phyloP scores from a whole-genome alignment of 1,284 basidiomycete species.

The Ustilago sp. region DNA sequence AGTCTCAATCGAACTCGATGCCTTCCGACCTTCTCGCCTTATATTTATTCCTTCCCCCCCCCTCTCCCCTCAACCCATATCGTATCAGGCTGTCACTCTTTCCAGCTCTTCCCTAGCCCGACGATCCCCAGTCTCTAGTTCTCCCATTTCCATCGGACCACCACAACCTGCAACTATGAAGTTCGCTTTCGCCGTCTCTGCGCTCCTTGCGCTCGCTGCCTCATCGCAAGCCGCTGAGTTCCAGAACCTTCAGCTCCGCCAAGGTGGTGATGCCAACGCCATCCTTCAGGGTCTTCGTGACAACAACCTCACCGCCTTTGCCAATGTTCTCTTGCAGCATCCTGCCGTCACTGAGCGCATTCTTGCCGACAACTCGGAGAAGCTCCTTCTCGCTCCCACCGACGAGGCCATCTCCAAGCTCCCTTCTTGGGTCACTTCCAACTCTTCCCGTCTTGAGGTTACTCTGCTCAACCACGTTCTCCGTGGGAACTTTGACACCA shows the following conservation, averaged over 20 bases:
- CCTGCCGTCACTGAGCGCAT: constrained; percentile 47
- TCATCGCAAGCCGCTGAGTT: constrained; percentile 24
- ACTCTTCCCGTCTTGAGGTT: constrained; percentile 49
- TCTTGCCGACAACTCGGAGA: constrained; percentile 40
- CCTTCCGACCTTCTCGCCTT: neutral
- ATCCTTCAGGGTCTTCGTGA: constrained; percentile 46
- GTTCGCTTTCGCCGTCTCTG: constrained; percentile 24
- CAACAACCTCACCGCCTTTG: constrained; percentile 51
- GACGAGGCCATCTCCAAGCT: constrained; percentile 48
- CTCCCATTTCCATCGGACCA: neutral
- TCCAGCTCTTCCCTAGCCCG: constrained; percentile 30
- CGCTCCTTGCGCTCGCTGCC: constrained; percentile 23
- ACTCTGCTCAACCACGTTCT: constrained; percentile 56
- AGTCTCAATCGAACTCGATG: constrained; percentile 7
- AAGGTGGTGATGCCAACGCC: constrained; percentile 47
- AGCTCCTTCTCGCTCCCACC: constrained; percentile 50
- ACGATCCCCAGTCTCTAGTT: neutral
- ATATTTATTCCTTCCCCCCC: constrained; percentile 7
- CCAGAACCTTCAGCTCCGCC: constrained; percentile 42
- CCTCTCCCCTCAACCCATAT: constrained; percentile 15
- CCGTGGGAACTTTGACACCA: constrained; percentile 40
- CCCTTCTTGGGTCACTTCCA: constrained; percentile 45
- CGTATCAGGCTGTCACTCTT: constrained; percentile 40
- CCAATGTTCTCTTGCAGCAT: constrained; percentile 42
- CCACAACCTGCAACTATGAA: constrained; percentile 25